Evolutionary conservation across 768 basidiomycete species (phyloP).

Genomic region (Phylloporus rhodoxanthus): DNA sequence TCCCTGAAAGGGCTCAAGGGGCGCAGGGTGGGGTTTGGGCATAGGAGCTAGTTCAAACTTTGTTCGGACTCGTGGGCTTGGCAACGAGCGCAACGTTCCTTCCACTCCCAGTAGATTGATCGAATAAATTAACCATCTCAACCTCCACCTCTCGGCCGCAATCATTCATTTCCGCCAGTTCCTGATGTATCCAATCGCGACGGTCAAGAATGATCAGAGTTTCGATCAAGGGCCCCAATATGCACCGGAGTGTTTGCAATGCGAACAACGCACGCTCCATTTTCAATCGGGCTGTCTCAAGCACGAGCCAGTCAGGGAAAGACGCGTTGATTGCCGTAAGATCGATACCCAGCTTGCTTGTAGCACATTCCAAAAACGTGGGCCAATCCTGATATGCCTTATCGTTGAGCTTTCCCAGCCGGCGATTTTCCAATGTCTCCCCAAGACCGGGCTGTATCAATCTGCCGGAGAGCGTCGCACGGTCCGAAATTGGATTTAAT

Average conservation of each 20-base stretch:
- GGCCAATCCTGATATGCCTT: slow-evolving; percentile 46
- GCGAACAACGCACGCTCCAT: slow-evolving; percentile 45
- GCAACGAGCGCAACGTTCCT: slow-evolving; percentile 64
- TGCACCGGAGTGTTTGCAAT: slow-evolving; percentile 62
- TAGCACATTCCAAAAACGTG: slow-evolving; percentile 39
- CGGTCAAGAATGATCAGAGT: slow-evolving; percentile 61
- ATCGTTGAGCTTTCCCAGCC: slow-evolving; percentile 49
- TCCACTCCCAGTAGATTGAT: slow-evolving; percentile 66
- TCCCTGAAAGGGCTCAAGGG: slow-evolving; percentile 7
- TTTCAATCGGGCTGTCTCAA: slow-evolving; percentile 20
- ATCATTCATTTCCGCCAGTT: slow-evolving; percentile 23
- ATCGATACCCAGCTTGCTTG: slow-evolving; percentile 24
- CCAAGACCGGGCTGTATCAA: slow-evolving; percentile 29
- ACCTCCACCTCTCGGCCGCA: slow-evolving; percentile 30
- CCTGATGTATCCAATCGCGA: slow-evolving; percentile 47
- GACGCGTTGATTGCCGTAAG: slow-evolving; percentile 4
- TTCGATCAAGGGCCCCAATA: slow-evolving; percentile 65
- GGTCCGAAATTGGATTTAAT: background rate
- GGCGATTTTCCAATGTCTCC: slow-evolving; percentile 37
- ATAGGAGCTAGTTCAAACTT: background rate
- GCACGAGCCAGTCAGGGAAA: slow-evolving; percentile 19
- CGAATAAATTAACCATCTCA: slow-evolving; percentile 60
- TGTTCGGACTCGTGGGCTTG: slow-evolving; percentile 24
- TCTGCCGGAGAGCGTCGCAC: background rate
- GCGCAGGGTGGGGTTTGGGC: slow-evolving; percentile 3